Base-by-base conservation (phyloP, 2,329 filamentous ascomycete genomes). In the Dothidotthia symphoricarpi region DNA sequence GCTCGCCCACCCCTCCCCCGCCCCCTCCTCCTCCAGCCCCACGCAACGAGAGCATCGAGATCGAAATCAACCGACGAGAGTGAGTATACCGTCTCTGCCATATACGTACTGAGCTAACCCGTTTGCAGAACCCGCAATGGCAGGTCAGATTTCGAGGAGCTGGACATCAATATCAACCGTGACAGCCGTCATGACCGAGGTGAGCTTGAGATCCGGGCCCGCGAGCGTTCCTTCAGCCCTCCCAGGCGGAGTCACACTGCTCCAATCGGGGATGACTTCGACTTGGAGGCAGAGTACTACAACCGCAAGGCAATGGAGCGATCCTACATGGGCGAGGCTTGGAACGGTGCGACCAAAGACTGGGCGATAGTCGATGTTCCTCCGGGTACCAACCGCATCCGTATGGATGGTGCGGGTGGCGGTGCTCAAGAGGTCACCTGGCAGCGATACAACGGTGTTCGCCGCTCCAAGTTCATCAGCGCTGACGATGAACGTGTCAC, bases 291-390 rank as follows among this genome's bases (percentile, higher is more conserved):
- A 7, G 78, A 79, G 10, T 79, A 76, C 52, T 83, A 83, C 64
- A 77, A 82, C 30, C 80, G 84, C 28, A 86, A 86, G 60, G 80
- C 78, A 24, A 74, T 80, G 28, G 83, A 86, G 11, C 80, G 85
- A 19, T 82, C 80, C 14, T 80, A 79, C 45, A 77, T 83, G 57
- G 85, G 85, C 35, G 87, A 91, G 66, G 86, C 84, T 15, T 82
- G 77, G 63, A 79, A 85, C 53, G 86, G 86, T 35, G 82, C 80
- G 13, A 88, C 85, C 24, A 82, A 80, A 48, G 85, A 81, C 57
- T 94, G 88, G 87, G 77, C 80, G 36, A 85, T 94, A 46, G 77
- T 95, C 25, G 88, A 94, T 66, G 83, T 94, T 26, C 88, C 87
- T 1, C 86, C 88, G 0, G 88, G 88, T 41, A 91, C 87, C 0